Evolutionary conservation across 768 basidiomycete genomes (phyloP).

Genomic region (Artomyces pyxidatus): DNA sequence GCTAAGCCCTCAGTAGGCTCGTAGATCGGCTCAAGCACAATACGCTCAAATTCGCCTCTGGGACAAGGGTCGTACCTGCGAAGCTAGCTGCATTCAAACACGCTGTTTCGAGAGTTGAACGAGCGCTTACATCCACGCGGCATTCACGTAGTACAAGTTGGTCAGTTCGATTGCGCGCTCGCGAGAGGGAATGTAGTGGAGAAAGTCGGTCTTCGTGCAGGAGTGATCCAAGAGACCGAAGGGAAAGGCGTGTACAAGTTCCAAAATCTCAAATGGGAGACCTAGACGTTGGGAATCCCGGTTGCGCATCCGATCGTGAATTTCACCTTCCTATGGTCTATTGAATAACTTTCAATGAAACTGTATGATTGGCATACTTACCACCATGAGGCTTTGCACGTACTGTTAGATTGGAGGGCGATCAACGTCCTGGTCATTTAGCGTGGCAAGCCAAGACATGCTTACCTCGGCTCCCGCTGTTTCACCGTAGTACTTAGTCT

Average conservation of each 20-base stretch:
- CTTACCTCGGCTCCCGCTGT: constrained; percentile 46
- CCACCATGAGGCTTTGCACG: constrained; percentile 16
- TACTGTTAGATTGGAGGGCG: too few relatives aligned
- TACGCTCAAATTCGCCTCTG: constrained; percentile 32
- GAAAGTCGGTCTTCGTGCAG: constrained; percentile 24
- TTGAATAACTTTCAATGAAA: neutral
- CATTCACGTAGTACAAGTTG: constrained; percentile 35
- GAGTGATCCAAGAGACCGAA: constrained; percentile 35
- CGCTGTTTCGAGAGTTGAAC: neutral
- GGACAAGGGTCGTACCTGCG: constrained; percentile 40
- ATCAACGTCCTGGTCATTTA: too few relatives aligned
- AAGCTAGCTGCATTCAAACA: neutral
- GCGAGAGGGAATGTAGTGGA: neutral
- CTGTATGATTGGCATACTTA: constrained; percentile 1
- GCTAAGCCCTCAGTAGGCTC: constrained; percentile 21
- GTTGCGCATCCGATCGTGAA: neutral
- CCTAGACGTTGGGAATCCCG: constrained; percentile 22
- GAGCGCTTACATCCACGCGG: constrained; percentile 39
- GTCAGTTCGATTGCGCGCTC: constrained; percentile 32
- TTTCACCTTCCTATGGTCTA: constrained; percentile 5
- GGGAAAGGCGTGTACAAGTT: constrained; percentile 41
- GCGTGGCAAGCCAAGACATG: too few relatives aligned
- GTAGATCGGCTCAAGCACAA: constrained; percentile 37
- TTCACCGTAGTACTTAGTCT: constrained; percentile 41
- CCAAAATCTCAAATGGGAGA: constrained; percentile 35